Conservation (phyloP, 768 basidiomycete genomes). For the Strobilomyces echinocephalus region DNA sequence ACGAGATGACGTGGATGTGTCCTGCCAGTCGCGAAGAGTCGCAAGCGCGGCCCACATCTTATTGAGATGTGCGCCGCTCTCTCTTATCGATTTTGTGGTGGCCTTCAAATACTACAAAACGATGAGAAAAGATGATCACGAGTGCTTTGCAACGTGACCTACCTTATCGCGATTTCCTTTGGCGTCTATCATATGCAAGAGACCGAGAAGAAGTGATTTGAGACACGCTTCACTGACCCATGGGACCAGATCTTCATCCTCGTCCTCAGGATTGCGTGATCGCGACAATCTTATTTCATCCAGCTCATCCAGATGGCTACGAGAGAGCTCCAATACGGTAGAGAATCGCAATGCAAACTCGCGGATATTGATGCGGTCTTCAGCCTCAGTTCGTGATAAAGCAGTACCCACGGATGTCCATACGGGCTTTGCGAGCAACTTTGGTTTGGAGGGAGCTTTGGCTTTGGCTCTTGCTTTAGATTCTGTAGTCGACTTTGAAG, state of each 20-base stretch:
- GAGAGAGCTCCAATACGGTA: constrained; percentile 44
- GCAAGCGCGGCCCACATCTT: constrained; percentile 60
- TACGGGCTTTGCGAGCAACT: constrained; percentile 40
- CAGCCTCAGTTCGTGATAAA: constrained; percentile 44
- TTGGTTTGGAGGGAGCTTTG: constrained; percentile 30
- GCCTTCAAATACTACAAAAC: constrained; percentile 20
- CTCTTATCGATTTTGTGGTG: constrained; percentile 49
- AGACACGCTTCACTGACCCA: constrained; percentile 69
- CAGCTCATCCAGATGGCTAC: constrained; percentile 56
- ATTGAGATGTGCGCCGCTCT: constrained; percentile 50
- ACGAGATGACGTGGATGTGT: constrained; percentile 14
- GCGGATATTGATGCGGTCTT: constrained; percentile 64
- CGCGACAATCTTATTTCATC: constrained; percentile 45
- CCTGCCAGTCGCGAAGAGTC: constrained; percentile 38
- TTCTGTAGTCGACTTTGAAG: constrained; percentile 8
- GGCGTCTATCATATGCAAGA: constrained; percentile 50
- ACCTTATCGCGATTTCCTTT: constrained; percentile 39
- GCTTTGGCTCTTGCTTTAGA: constrained; percentile 22
- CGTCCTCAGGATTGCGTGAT: constrained; percentile 35
- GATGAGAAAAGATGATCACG: not conserved
- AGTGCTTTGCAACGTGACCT: not conserved
- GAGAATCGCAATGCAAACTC: constrained; percentile 70
- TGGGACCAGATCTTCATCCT: constrained; percentile 32
- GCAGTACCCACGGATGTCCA: constrained; percentile 50
- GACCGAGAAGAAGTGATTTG: constrained; percentile 57